A percentile compares a stretch with the other conserved stretches of the same genome.
Evolutionary conservation across 2,329 filamentous ascomycete genomes (phyloP).

Genomic region (Epichloe festucae): DNA sequence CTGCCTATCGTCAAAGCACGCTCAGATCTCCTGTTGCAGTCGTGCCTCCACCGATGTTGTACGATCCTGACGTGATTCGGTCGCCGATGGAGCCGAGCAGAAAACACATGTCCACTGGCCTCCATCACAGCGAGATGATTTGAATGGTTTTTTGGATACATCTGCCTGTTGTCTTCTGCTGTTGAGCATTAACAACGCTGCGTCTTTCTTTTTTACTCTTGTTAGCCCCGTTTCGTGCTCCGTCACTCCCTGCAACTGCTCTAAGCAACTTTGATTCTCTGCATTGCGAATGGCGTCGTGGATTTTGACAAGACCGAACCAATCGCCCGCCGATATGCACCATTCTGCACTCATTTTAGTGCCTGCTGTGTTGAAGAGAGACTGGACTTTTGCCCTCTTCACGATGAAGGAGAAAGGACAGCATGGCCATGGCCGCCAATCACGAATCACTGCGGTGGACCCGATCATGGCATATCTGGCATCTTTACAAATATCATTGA

Average conservation of each 20-base stretch:
- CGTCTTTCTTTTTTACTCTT: background rate
- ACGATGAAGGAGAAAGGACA: background rate
- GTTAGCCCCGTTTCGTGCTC: background rate
- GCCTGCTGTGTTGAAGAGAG: background rate
- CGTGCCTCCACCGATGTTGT: conserved; percentile 22
- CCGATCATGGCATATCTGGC: background rate
- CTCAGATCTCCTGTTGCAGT: conserved; percentile 17
- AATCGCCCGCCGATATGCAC: background rate
- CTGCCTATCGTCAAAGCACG: conserved; percentile 11
- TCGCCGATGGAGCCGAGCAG: conserved; percentile 19
- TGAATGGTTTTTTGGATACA: conserved; percentile 13
- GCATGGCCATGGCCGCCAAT: background rate
- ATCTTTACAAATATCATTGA: background rate
- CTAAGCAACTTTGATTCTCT: background rate
- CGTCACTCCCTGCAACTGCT: background rate
- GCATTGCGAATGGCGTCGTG: background rate
- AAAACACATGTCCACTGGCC: conserved; percentile 35
- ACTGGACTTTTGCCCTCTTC: background rate
- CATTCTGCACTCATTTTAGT: background rate
- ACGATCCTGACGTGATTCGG: conserved; percentile 23
- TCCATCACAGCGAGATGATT: conserved; percentile 44
- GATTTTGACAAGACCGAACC: background rate
- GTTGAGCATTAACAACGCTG: background rate
- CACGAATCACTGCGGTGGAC: background rate
- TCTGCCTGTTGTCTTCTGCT: background rate